phyloP scores from a whole-genome alignment of 345 rosid species.

The Eucalyptus globulus region DNA sequence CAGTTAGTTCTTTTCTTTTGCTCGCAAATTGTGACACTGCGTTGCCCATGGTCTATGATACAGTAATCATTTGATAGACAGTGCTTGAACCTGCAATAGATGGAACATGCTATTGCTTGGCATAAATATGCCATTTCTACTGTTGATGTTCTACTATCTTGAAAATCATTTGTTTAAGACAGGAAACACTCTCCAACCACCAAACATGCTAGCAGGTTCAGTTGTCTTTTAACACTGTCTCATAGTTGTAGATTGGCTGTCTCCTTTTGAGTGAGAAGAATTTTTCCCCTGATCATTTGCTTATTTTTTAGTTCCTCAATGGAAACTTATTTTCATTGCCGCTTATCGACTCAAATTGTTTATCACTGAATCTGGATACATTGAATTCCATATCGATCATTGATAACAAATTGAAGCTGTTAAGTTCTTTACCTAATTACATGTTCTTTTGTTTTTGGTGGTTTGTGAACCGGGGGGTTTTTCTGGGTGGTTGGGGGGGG shows the following conservation, averaged over 20 bases:
- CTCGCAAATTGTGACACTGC: background rate
- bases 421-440: constrained; percentile 2
- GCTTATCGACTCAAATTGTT: too few species aligned
- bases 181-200: background rate
- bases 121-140: background rate
- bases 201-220: background rate
- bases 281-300: background rate
- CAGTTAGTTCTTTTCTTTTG: background rate
- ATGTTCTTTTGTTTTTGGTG: too few species aligned
- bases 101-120: background rate
- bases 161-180: background rate
- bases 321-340: background rate
- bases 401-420: constrained; percentile 39
- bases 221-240: background rate
- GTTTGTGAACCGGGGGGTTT: too few species aligned
- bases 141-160: background rate
- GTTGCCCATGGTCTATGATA: background rate
- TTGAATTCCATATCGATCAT: constrained; percentile 29
- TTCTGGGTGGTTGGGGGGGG: too few species aligned
- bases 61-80: background rate
- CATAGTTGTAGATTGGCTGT: background rate
- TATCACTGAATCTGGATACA: constrained; percentile 13
- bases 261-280: background rate
- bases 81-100: background rate
- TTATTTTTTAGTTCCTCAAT: background rate